Evolutionary conservation across 1,284 basidiomycete genomes (phyloP), one percentile per base, ranked within the genome.

Genomic region (Rhodotorula sp.): DNA sequence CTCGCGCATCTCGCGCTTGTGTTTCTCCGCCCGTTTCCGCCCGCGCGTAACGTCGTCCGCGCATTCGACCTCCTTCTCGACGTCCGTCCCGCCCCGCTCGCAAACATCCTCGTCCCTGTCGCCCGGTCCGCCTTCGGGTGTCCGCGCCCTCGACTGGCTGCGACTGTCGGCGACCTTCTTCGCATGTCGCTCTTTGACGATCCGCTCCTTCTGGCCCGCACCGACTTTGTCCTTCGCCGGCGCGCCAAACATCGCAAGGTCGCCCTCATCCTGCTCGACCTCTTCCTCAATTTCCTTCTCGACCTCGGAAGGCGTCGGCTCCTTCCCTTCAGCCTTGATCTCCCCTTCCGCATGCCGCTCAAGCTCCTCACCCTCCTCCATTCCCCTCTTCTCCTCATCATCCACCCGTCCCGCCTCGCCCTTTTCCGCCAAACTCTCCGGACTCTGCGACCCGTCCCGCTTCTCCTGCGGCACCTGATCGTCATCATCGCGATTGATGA

Each of bases 401-500:
- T 20, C 37, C 18, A 26, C 47, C 13, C 13, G n/a, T 18, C 28
- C 57, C 52, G 37, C 28, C 48, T 47, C 53, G n/a, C 68, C 62
- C 66, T 57, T 66, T 59, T 71, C 70, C 30, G 58, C 69, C 24
- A 67, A 65, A 28, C 62, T 65, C 57, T 68, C 61, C 55, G 62
- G 62, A 62, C 69, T 51, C 74, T 37, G 44, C 66, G 30, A 26
- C 50, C 59, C 70, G 52, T 26, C 64, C 48, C 31, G 63, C 54
- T 34, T 62, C 62, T 44, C 55, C 46, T 30, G 20, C 47, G 55
- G 34, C 37, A 40, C 31, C 51, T 63, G 46, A 40, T 47, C 50
- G 48, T 74, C 81, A 57, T 82, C 83, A 79, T 92, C 89, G 50
- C 91, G 85, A 77, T 95, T 95, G 78, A 94, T 89, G 54, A 91